A percentile compares a stretch with the other conserved stretches of the same genome.
phyloP scores from a whole-genome alignment of 257 asterid genomes.

The Solanum okadae region DNA sequence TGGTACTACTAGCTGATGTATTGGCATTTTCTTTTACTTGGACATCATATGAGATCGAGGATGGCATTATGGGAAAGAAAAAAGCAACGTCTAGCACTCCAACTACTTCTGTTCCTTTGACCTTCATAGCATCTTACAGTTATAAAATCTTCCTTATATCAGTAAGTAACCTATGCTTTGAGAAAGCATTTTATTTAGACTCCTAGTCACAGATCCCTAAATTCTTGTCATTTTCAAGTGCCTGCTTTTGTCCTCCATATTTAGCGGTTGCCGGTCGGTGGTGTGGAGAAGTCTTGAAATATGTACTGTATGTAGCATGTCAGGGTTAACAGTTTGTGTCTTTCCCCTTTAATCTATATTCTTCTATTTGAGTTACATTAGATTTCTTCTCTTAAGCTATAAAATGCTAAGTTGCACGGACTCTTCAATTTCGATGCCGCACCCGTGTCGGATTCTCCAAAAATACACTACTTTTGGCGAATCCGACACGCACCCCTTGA shows the following conservation, averaged over 20 bases:
- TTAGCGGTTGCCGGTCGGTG: not conserved
- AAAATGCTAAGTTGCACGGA: no score
- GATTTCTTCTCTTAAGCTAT: not conserved
- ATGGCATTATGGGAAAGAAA: not conserved
- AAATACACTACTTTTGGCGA: no score
- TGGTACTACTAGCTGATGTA: not conserved
- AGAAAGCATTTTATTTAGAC: not conserved
- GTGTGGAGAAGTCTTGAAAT: not conserved
- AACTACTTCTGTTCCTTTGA: not conserved
- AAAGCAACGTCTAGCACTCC: not conserved
- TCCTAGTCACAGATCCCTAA: not conserved
- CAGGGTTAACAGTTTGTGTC: not conserved
- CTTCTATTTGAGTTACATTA: not conserved
- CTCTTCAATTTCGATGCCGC: no score
- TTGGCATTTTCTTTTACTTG: not conserved
- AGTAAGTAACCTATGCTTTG: not conserved
- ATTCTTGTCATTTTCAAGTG: not conserved
- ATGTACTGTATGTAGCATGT: not conserved
- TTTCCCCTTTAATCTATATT: not conserved
- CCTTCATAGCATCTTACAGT: not conserved
- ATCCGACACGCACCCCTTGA: no score
- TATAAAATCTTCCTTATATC: not conserved
- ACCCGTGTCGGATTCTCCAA: no score
- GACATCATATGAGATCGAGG: not conserved
- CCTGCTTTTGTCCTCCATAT: not conserved